Evolutionary conservation across 2,329 filamentous ascomycete species (phyloP), one percentile per base, ranked within the genome.

Genomic region (Conoideocrella luteorostrata): DNA sequence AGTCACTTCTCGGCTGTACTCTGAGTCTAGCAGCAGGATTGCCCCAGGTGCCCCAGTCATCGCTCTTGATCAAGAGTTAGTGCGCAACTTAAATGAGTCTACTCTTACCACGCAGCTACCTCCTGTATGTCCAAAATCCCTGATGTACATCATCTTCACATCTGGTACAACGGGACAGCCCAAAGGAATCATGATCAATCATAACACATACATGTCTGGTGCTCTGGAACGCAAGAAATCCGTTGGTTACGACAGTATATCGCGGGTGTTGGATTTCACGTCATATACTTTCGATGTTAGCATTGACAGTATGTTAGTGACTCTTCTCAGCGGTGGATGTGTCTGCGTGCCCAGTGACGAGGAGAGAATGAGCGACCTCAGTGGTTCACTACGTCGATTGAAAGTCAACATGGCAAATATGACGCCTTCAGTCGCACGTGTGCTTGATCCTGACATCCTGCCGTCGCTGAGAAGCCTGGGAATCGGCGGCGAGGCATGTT

Each of bases 311-410:
- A 34, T 46, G 12, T 41, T 50, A 10, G 18, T 34, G 22, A 43
- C 48, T 5, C 29, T 50, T 3, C 23, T 37, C 5, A 18, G 37
- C 1, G 48, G 48, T 7, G 46, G 30, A 9, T 50, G 48, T 34
- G 24, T 50, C 26, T 50, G 48, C 34, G 43, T 50, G 11, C 48
- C 48, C 1, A 46, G 43, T 6, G 41, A 47, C 15, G 63, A 68
- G 20, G 69, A 74, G 41, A 67, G 72, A 4, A 61, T 73, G 44
- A 72, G 74, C 45, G 61, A 71, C 46, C 50, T 74, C 12, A 64
- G 63, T 29, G 64, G 63, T 7, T 66, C 65, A 20, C 65, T 67
- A 43, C 57, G 60, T n/a, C 59, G 55, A 34, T 59, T 64, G 53
- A 52, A 56, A 5, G 62, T 66, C 42, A 72, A 70, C 48, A 64